These are phyloP conservation scores for Phytophthora macrochlamydospora DNA, from an alignment of 352 stramenopile species.

Conservation along the genomic window DNA sequence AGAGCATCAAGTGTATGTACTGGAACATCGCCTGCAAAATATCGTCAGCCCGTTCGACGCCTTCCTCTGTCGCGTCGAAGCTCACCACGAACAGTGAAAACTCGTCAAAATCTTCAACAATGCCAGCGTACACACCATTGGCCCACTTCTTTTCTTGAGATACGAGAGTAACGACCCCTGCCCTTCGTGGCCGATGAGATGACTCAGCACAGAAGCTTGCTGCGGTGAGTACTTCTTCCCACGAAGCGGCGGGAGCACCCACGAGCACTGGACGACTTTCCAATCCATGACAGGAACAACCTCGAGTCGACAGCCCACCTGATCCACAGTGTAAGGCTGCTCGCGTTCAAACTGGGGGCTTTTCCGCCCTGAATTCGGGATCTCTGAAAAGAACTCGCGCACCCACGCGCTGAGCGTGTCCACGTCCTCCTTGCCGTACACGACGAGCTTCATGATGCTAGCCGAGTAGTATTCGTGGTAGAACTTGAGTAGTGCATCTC, in stretches of 20 bases:
- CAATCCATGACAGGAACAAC: constrained; percentile 70
- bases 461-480: constrained; percentile 89
- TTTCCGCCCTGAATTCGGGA: constrained; percentile 66
- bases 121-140: constrained; percentile 59
- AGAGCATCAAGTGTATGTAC: constrained; percentile 56
- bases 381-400: constrained; percentile 65
- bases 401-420: constrained; percentile 79
- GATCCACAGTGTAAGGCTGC: constrained; percentile 43
- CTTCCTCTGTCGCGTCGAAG: constrained; percentile 62
- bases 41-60: constrained; percentile 56
- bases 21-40: constrained; percentile 64
- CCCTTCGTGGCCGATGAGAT: constrained; percentile 94
- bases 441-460: constrained; percentile 85
- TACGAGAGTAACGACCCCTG: constrained; percentile 92
- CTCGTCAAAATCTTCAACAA: constrained; percentile 61
- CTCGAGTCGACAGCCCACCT: constrained; percentile 40
- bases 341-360: constrained; percentile 45
- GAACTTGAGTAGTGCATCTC: constrained; percentile 78
- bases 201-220: constrained; percentile 78
- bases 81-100: constrained; percentile 61
- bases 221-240: constrained; percentile 39
- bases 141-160: constrained; percentile 84
- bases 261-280: constrained; percentile 68
- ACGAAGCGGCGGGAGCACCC: constrained; percentile 50
- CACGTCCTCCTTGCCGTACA: constrained; percentile 88